Conservation (phyloP, 352 stramenopile genomes). For the Blastocystis sp. region DNA sequence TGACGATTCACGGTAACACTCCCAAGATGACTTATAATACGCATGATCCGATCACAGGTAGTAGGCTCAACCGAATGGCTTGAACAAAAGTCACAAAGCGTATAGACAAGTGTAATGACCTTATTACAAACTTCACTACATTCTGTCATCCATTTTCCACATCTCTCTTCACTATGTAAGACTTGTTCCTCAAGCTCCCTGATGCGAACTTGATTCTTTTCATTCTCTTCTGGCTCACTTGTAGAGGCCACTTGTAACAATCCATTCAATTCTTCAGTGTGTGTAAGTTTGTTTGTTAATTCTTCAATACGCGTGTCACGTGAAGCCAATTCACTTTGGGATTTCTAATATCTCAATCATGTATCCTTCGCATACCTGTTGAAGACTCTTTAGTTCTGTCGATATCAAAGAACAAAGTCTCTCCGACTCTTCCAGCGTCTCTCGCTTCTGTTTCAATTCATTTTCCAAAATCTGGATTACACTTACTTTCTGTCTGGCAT, state of each 20-base stretch:
- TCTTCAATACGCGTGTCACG: background rate
- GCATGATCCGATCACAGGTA: background rate
- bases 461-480: background rate
- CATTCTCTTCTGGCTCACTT: too few species aligned
- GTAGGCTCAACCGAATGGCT: background rate
- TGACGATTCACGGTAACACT: background rate
- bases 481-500: too few species aligned
- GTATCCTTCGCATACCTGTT: background rate
- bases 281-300: background rate
- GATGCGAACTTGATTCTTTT: too few species aligned
- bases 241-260: too few species aligned
- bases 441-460: constrained; percentile 15
- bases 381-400: background rate
- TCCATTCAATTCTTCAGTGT: background rate
- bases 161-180: background rate
- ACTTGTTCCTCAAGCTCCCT: background rate
- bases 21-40: background rate
- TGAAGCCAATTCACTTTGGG: background rate
- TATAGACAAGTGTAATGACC: background rate
- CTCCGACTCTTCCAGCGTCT: background rate
- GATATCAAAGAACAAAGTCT: background rate
- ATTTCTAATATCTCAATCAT: background rate
- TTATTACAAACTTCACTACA: background rate
- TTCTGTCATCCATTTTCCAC: background rate
- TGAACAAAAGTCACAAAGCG: background rate